Conservation (phyloP, 2,329 filamentous ascomycete species). For the Aphanocladium album region DNA sequence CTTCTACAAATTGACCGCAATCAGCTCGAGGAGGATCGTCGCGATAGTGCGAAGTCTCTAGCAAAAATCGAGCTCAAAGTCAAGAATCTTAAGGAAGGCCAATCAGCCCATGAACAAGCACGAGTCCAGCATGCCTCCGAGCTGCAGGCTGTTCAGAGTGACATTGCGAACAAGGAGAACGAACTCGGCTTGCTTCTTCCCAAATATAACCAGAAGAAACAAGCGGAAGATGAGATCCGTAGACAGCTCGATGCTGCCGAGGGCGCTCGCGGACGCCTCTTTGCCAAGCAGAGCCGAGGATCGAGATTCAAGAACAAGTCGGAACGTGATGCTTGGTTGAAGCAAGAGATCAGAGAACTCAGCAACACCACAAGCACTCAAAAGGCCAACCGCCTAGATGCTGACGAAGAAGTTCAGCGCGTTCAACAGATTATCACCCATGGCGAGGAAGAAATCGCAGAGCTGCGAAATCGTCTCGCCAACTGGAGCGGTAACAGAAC, state of each 20-base stretch:
- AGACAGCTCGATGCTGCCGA: slow-evolving; percentile 72
- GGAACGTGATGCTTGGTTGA: slow-evolving; percentile 80
- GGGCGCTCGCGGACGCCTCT: slow-evolving; percentile 69
- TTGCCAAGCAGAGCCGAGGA: slow-evolving; percentile 87
- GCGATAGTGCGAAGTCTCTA: slow-evolving; percentile 70
- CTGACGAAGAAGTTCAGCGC: slow-evolving; percentile 72
- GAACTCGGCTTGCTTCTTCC: slow-evolving; percentile 74
- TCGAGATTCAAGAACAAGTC: slow-evolving; percentile 83
- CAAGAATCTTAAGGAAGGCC: slow-evolving; percentile 76
- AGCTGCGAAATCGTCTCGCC: slow-evolving; percentile 67
- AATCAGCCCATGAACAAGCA: slow-evolving; percentile 69
- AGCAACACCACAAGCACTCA: slow-evolving; percentile 71
- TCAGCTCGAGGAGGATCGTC: slow-evolving; percentile 85
- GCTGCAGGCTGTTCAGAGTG: slow-evolving; percentile 63
- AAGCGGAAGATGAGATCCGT: slow-evolving; percentile 66
- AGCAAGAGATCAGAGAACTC: slow-evolving; percentile 73
- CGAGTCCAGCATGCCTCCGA: slow-evolving; percentile 67
- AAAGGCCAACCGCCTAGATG: slow-evolving; percentile 79
- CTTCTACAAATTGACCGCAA: slow-evolving; percentile 78
- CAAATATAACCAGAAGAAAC: slow-evolving; percentile 66
- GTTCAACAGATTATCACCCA: slow-evolving; percentile 66
- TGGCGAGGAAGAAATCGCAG: slow-evolving; percentile 67
- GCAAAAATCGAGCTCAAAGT: slow-evolving; percentile 84
- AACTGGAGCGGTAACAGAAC: slow-evolving; percentile 73
- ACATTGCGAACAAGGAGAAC: slow-evolving; percentile 70